Evolutionary conservation across 257 asterid genomes (phyloP).

Genomic region (Phtheirospermum japonicum): DNA sequence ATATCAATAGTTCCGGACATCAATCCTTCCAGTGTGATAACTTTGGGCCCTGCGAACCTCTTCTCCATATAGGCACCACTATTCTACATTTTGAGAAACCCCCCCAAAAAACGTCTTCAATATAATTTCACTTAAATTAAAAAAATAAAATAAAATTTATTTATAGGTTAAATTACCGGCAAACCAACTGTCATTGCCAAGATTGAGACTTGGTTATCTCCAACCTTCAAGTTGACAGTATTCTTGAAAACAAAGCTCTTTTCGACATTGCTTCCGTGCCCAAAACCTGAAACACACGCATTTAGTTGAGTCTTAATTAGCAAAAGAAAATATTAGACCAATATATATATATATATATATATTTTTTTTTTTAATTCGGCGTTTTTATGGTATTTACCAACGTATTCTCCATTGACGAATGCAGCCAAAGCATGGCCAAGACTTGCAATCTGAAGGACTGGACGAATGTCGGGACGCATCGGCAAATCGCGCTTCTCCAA

Average conservation of each 20-base stretch:
- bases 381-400: constrained; percentile 38
- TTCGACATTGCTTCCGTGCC: constrained; percentile 79
- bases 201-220: constrained; percentile 58
- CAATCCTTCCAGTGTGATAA: constrained; percentile 64
- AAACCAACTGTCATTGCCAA: constrained; percentile 73
- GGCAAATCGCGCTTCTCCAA: constrained; percentile 66
- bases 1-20: constrained; percentile 90
- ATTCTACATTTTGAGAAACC: constrained; percentile 41
- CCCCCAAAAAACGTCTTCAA: no score
- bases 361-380: background rate
- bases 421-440: constrained; percentile 83
- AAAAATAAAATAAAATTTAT: background rate
- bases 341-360: background rate
- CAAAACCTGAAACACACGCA: constrained; percentile 46
- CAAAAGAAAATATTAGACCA: background rate
- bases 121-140: background rate
- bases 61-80: constrained; percentile 98
- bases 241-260: constrained; percentile 68
- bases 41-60: constrained; percentile 88
- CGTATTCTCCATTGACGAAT: constrained; percentile 68
- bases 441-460: constrained; percentile 72
- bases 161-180: constrained; percentile 48
- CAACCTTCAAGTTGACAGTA: constrained; percentile 47
- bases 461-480: constrained; percentile 61
- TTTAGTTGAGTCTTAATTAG: background rate